Evolutionary conservation across 2,329 filamentous ascomycete species (phyloP), one percentile per base, ranked within the genome.

Genomic region (Talaromyces atroroseus): DNA sequence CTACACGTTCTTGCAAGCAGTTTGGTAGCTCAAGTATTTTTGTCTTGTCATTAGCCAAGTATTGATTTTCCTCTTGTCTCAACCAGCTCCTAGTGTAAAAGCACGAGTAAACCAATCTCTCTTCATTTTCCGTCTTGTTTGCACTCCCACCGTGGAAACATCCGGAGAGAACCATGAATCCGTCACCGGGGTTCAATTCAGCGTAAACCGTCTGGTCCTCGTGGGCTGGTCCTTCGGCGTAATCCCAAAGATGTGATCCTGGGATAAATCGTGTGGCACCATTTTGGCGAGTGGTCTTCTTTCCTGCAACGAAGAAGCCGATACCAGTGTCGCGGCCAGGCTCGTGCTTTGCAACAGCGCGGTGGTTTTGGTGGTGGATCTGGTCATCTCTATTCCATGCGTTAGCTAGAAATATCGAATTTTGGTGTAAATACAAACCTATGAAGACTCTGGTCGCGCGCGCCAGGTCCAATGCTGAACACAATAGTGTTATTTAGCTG

Each of bases 61-160:
- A 54, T 12, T 54, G 52, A 5, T 54, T 54, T 18, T 54, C 52
- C 23, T 54, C 52, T 21, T 54, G 42, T 8, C 44, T 18, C 44
- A 54, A 3, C 45, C 34, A 54, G 16, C 52, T 36, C 20, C 45
- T 40, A 8, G 52, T 54, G 20, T 48, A 38, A 36, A 54, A 54
- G 3, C 42, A 48, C n/a, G 42, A 34, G n/a, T 40, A 48, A n/a
- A 54, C 20, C 32, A 54, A 21, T 20, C 42, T 46, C 18, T 54
- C 45, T 23, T 54, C 29, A 18, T 54, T 24, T 26, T 7, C n/a
- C n/a, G 42, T 54, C 16, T 16, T 48, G 20, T 54, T 54, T 24
- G 52, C 52, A 16, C 29, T 38, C 8, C 52, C 52, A 7, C 52
- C 52, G 32, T 54, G 52, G 23, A 40, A 54, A 26, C 42, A 54